Evolutionary conservation across 208 protist genomes (phyloP).

Genomic region (Porcisia hertigi): DNA sequence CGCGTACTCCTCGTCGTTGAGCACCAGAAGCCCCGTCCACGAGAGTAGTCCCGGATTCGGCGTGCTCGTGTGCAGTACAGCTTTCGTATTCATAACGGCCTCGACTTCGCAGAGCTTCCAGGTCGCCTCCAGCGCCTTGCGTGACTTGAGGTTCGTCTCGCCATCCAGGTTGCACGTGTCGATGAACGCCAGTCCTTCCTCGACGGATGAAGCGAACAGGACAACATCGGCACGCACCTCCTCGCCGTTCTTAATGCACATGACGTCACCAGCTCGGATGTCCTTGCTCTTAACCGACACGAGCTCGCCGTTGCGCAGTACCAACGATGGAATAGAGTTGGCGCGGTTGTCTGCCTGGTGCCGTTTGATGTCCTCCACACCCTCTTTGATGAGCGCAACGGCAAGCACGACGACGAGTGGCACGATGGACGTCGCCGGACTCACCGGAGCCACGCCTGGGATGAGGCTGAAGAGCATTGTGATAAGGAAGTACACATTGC

Average conservation of each 20-base stretch:
- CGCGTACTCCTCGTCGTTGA: slow-evolving; percentile 53
- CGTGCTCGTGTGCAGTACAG: slow-evolving; percentile 56
- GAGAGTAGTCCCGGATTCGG: slow-evolving; percentile 77
- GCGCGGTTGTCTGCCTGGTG: slow-evolving; percentile 77
- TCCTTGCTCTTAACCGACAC: slow-evolving; percentile 55
- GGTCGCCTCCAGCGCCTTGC: slow-evolving; percentile 74
- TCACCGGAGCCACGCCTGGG: slow-evolving; percentile 89
- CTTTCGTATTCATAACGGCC: slow-evolving; percentile 19
- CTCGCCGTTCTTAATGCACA: slow-evolving; percentile 76
- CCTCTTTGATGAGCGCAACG: slow-evolving; percentile 91
- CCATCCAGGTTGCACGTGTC: slow-evolving; percentile 94
- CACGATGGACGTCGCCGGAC: slow-evolving; percentile 85
- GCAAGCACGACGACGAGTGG: slow-evolving; percentile 91
- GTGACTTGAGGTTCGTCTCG: slow-evolving; percentile 86
- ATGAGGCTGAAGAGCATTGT: slow-evolving; percentile 92
- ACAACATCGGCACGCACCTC: slow-evolving; percentile 91
- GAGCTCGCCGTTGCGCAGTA: slow-evolving; percentile 56
- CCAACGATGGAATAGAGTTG: slow-evolving; percentile 68
- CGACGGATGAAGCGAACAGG: slow-evolving; percentile 66
- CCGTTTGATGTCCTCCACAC: slow-evolving; percentile 86
- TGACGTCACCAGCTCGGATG: slow-evolving; percentile 80
- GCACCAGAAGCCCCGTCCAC: slow-evolving; percentile 71
- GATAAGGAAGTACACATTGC: slow-evolving; percentile 96
- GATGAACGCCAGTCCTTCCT: slow-evolving; percentile 87
- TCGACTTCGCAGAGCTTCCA: slow-evolving; percentile 49